phyloP scores from a whole-genome alignment of 129 eudicot genomes.

The Centella asiatica region DNA sequence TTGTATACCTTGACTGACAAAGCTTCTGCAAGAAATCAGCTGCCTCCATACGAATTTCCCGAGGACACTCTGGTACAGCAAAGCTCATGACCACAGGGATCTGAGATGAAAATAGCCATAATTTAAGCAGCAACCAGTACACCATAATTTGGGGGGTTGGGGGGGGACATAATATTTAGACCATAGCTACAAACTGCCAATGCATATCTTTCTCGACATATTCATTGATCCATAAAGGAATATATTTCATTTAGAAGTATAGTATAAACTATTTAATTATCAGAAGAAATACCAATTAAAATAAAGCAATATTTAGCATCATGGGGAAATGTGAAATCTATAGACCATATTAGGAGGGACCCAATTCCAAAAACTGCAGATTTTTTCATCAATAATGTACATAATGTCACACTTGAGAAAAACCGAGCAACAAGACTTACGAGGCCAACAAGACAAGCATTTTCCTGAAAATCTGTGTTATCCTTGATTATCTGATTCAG shows the following conservation, averaged over 20 bases:
- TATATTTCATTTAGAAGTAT: neutral
- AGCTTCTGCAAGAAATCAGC: conserved; percentile 95
- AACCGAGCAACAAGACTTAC: conserved; percentile 42
- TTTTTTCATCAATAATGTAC: neutral
- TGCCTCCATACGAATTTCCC: conserved; percentile 96
- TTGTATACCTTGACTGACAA: conserved; percentile 75
- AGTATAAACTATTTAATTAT: no score
- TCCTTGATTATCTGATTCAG: conserved; percentile 79
- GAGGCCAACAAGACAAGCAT: conserved; percentile 96
- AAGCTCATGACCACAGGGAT: conserved; percentile 85
- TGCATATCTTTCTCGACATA: neutral
- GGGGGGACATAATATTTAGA: neutral
- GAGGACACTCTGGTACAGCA: conserved; percentile 86
- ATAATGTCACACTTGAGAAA: conserved; percentile 11
- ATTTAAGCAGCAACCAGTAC: conserved; percentile 9
- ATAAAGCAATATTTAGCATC: neutral
- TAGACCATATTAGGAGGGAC: neutral
- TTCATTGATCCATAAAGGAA: neutral
- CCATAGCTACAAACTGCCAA: neutral
- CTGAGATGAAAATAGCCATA: conserved; percentile 27
- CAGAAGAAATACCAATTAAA: no score
- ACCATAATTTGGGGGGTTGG: neutral
- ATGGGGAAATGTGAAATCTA: neutral
- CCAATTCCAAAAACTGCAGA: neutral
- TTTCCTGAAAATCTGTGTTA: conserved; percentile 84